Base-by-base conservation (phyloP, 2,329 filamentous ascomycete species). In the Aurifilum marmelostoma region DNA sequence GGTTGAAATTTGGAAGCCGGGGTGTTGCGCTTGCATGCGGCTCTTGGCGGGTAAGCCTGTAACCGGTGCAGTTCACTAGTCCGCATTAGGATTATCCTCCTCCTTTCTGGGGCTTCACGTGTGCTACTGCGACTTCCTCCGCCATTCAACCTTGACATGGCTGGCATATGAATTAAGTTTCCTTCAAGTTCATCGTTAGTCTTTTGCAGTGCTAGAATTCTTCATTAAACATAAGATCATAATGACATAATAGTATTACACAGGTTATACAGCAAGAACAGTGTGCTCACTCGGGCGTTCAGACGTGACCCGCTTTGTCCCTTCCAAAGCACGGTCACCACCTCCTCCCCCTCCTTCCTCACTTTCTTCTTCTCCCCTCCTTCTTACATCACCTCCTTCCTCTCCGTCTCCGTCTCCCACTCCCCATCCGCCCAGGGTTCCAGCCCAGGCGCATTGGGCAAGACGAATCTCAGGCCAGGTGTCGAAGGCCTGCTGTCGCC, bases 401-500 rank as follows among this genome's bases (percentile, higher is more conserved):
- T 24, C 12, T 56, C 24, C 32, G 34, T 24, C 9, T 56, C 24
- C 32, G 34, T 60, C 58, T 60, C 58, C 29, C 58, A 60, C 32
- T 60, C 58, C 1, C 34, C 58, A 18, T 37, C 58, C 32, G 58
- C 34, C 58, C 32, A 60, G 58, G 34, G 58, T 12, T 60, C 58
- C 58, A 18, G 11, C 29, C 34, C 65, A 16, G 68, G 68, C 37
- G 50, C 68, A 24, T 70, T 68, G 18, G 66, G 68, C 61, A 65
- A 9, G 16, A 65, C 58, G 50, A 60, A 39, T 43, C 29, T 67
- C 41, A 70, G 61, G 21, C 61, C 37, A 8, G 68, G 68, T 34
- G 68, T 70, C 16, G 65, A 50, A 1, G 68, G 68, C 62, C 68
- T 67, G 62, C 68, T 70, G 8, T 58, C 63, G 21, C 68, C 68